Evolutionary conservation across 225 moss, liverwort and hornwort species (phyloP), one percentile per base, ranked within the genome.

Genomic region (Climacium dendroides): DNA sequence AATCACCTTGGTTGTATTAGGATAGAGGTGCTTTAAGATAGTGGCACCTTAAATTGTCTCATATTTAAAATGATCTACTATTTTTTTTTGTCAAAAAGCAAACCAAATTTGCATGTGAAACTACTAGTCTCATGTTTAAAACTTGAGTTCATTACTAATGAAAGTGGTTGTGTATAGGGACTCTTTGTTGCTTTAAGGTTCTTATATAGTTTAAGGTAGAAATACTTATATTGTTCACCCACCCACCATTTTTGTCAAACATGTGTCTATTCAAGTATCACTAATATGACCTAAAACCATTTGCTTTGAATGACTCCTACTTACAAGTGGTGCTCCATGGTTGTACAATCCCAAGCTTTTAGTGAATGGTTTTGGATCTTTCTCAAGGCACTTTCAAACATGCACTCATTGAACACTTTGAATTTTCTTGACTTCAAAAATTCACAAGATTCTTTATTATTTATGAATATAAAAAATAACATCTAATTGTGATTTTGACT

Each of bases 221-320:
- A 66, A 2, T 20, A 66, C 1, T 19, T n/a, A n/a, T 66, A 11
- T 1, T 1, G 0, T 20, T n/a, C 2, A 0, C 6, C 6, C 4
- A 29, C 15, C 61, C 7, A 5, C 15, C 30, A 25, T 30, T 61
- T 61, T 7, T 15, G 6, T 14, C 29, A 29, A 14, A 57, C 23
- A 28, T 11, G 7, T 61, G 29, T 29, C 29, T 13, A 29, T 13
- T 61, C 13, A 29, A 14, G 29, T 61, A 14, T 29, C 14, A 26
- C 28, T 7, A 62, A 30, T 62, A 62, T 62, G 30, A 30, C 15
- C 4, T 62, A 15, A 62, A 30, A 30, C 2, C 4, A 1, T 25
- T 61, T 30, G 62, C 5, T 30, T 62, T 15, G 30, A 62, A 30
- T 61, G 61, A 6, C 29, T 29, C 29, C 15, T 61, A 29, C 15